These are phyloP conservation scores for Pseudoneurospora amorphoporcata DNA, from an alignment of 495 filamentous ascomycete species.

Conservation along the genomic window DNA sequence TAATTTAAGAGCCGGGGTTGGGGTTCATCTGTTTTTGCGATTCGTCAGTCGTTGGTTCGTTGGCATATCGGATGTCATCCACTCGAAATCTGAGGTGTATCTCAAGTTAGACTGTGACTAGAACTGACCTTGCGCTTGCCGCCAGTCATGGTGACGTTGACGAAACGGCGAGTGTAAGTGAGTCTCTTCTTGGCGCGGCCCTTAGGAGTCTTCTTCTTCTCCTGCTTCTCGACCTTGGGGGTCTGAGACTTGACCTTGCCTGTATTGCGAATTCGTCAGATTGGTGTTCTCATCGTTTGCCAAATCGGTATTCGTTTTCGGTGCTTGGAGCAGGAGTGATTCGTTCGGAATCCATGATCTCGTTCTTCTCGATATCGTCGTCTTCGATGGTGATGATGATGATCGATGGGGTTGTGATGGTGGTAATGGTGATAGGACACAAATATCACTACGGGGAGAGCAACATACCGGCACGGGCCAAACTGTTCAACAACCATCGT, in stretches of 20 bases:
- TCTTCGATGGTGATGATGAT: background rate
- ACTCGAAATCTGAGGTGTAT: background rate
- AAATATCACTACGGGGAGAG: background rate
- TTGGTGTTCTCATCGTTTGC: background rate
- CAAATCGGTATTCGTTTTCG: background rate
- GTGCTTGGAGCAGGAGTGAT: background rate
- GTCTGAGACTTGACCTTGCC: conserved; percentile 43
- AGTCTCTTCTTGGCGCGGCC: conserved; percentile 98
- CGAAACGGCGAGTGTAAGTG: conserved; percentile 94
- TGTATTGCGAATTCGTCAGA: conserved; percentile 13
- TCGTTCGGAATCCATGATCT: background rate
- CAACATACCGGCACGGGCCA: conserved; percentile 28
- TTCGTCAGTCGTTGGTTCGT: background rate
- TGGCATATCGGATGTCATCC: conserved; percentile 33
- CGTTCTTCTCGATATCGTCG: background rate
- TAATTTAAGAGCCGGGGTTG: conserved; percentile 38
- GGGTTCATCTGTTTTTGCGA: conserved; percentile 35
- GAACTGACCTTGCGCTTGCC: conserved; percentile 90
- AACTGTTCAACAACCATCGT: conserved; percentile 12
- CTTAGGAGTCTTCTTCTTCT: conserved; percentile 93
- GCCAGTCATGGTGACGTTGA: conserved; percentile 97
- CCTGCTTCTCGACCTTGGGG: conserved; percentile 71
- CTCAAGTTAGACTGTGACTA: background rate
- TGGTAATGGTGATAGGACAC: background rate
- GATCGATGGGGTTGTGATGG: background rate